A percentile compares a stretch with the other conserved stretches of the same genome.
These are phyloP conservation scores for Tolypocladium amazonense DNA, from an alignment of 2,329 filamentous ascomycete genomes.

Conservation along the genomic window DNA sequence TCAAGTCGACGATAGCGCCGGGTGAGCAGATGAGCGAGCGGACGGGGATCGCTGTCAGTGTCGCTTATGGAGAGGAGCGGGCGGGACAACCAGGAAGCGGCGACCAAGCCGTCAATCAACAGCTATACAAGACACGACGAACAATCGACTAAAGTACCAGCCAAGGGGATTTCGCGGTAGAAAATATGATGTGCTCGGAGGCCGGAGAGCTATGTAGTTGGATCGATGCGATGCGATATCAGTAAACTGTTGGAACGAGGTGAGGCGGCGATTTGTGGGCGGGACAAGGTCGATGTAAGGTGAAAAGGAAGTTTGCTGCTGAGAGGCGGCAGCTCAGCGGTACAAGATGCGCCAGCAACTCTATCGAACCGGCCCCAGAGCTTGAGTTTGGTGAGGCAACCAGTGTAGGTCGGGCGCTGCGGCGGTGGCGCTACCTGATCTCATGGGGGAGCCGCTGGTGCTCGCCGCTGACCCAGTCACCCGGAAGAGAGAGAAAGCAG, in stretches of 20 bases:
- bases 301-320: neutral
- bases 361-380: neutral
- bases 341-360: neutral
- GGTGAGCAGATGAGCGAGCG: neutral
- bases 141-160: neutral
- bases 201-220: neutral
- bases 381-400: neutral
- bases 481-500: neutral
- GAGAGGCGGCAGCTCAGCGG: neutral
- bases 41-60: neutral
- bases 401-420: neutral
- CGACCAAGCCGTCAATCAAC: neutral
- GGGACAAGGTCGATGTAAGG: neutral
- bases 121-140: neutral
- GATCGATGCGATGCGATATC: neutral
- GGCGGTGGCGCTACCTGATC: neutral
- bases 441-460: neutral
- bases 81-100: neutral
- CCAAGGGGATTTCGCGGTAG: neutral
- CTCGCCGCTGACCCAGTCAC: neutral
- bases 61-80: neutral
- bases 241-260: neutral
- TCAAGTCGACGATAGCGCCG: slow-evolving; percentile 13
- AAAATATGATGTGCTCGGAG: neutral
- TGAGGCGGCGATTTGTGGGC: neutral